Percentiles rank a stretch among this genome's conserved stretches.
phyloP scores from a whole-genome alignment of 148 eudicot species.

The Vaccinium corymbosum region DNA sequence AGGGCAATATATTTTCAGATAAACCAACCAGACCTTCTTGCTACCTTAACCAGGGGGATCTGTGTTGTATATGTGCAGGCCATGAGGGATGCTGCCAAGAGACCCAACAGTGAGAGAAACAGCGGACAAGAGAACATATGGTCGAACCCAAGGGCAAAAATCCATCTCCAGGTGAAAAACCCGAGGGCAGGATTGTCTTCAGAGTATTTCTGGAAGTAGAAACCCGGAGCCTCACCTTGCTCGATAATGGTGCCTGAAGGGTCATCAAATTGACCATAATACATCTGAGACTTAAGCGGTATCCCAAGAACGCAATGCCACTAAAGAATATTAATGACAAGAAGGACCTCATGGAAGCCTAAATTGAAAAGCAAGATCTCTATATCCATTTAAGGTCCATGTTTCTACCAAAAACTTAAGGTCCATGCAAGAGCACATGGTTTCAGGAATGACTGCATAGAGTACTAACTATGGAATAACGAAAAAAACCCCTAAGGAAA shows the following conservation, averaged over 20 bases:
- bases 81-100: conserved; percentile 83
- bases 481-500: not conserved
- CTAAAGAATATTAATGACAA: not conserved
- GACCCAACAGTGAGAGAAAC: conserved; percentile 63
- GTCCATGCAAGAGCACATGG: not conserved
- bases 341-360: not conserved
- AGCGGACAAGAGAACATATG: conserved; percentile 95
- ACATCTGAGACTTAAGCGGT: not conserved
- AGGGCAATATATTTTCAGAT: conserved; percentile 1
- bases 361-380: not conserved
- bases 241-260: conserved; percentile 77
- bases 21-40: conserved; percentile 66
- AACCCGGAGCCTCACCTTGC: conserved; percentile 88
- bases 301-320: not conserved
- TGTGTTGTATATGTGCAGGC: conserved; percentile 98
- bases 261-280: conserved; percentile 5
- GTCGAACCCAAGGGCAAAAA: conserved; percentile 76
- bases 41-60: conserved; percentile 92
- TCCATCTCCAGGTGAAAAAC: conserved; percentile 90
- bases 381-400: not conserved
- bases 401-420: no score
- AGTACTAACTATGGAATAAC: not conserved
- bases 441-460: not conserved
- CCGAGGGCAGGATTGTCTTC: conserved; percentile 90
- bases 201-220: conserved; percentile 68